Evolutionary conservation across 306 rosid species (phyloP).

Genomic region (Dryas octopetala): DNA sequence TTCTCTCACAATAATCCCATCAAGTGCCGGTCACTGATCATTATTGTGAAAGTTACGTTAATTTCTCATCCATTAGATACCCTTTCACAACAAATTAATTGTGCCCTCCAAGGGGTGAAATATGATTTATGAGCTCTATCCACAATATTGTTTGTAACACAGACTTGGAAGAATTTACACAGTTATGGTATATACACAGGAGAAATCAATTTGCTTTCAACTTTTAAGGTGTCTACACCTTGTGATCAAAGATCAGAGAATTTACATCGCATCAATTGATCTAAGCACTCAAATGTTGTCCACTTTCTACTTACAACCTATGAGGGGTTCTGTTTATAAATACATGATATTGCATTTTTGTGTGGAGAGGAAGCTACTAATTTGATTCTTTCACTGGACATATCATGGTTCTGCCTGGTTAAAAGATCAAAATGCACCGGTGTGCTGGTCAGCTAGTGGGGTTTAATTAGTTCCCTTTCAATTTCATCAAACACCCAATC

Average conservation of each 20-base stretch:
- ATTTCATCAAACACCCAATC: slow-evolving; percentile 75
- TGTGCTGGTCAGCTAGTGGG: slow-evolving; percentile 24
- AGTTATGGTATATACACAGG: background rate
- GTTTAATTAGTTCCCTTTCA: slow-evolving; percentile 33
- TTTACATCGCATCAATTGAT: background rate
- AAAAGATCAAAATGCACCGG: background rate
- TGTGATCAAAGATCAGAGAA: background rate
- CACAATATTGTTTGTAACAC: background rate
- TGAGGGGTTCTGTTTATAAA: background rate
- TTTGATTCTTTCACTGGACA: background rate
- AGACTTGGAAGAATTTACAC: background rate
- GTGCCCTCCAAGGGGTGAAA: background rate
- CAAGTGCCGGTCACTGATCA: background rate
- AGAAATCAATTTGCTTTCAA: background rate
- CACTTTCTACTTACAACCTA: background rate
- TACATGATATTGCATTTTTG: background rate
- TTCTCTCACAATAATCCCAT: too few relatives aligned
- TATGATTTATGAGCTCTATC: background rate
- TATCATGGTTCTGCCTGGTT: background rate
- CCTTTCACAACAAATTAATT: too few relatives aligned
- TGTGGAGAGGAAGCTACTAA: background rate
- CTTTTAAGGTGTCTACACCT: background rate
- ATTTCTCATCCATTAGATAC: too few relatives aligned
- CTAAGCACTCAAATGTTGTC: background rate
- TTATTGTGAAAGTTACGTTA: too few relatives aligned